Conservation (phyloP, 2,329 filamentous ascomycete genomes). For the Hirsutella thompsonii region DNA sequence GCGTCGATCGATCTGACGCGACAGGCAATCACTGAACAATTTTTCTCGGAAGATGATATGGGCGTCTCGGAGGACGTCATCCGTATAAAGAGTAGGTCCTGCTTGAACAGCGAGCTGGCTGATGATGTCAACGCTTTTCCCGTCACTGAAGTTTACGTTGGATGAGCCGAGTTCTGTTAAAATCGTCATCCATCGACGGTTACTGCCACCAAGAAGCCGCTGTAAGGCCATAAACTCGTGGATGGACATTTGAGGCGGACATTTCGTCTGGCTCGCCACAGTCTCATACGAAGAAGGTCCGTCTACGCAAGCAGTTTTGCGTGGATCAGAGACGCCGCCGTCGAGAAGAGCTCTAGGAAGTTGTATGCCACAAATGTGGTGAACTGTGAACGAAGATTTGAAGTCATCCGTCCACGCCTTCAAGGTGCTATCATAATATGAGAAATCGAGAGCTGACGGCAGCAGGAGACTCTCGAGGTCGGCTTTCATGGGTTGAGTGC, state of each 20-base stretch:
- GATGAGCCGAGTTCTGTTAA: slow-evolving; percentile 36
- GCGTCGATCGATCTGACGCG: slow-evolving; percentile 28
- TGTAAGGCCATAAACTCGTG: slow-evolving; percentile 43
- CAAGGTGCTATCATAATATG: slow-evolving; percentile 1
- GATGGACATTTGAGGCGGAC: slow-evolving; percentile 29
- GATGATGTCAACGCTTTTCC: slow-evolving; percentile 35
- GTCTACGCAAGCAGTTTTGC: background rate
- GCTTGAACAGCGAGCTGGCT: slow-evolving; percentile 38
- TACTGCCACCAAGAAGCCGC: slow-evolving; percentile 28
- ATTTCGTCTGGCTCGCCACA: slow-evolving; percentile 33
- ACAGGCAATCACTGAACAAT: slow-evolving; percentile 33
- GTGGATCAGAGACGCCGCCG: slow-evolving; percentile 1
- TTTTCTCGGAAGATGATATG: slow-evolving; percentile 38
- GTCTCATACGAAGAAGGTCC: slow-evolving; percentile 33
- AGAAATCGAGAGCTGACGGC: slow-evolving; percentile 5
- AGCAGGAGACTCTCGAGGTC: slow-evolving; percentile 1
- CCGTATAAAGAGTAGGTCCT: slow-evolving; percentile 28
- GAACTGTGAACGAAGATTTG: slow-evolving; percentile 25
- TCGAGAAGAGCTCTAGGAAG: slow-evolving; percentile 3
- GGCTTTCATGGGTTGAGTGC: background rate
- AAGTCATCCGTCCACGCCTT: slow-evolving; percentile 3
- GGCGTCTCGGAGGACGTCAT: slow-evolving; percentile 24
- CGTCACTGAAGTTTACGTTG: slow-evolving; percentile 46
- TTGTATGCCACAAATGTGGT: slow-evolving; percentile 24
- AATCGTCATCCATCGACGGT: slow-evolving; percentile 35